phyloP scores from a whole-genome alignment of 805 yeast genomes.

The Barnettozyma siamensis region DNA sequence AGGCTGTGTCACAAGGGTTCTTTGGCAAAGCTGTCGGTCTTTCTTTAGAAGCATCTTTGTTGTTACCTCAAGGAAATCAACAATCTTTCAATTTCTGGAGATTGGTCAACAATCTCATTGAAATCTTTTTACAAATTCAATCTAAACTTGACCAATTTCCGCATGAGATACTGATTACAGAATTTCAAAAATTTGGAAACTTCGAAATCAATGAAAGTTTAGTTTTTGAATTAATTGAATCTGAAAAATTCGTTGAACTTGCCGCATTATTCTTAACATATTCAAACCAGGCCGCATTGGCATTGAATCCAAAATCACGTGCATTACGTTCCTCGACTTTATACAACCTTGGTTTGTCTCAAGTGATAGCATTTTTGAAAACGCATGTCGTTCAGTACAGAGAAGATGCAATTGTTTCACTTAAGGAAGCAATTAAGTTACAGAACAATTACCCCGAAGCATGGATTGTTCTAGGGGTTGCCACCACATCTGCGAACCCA shows the following conservation, averaged over 20 bases:
- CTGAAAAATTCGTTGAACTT: slow-evolving; percentile 28
- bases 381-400: slow-evolving; percentile 30
- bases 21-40: slow-evolving; percentile 56
- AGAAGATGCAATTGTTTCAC: slow-evolving; percentile 46
- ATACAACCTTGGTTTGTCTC: slow-evolving; percentile 70
- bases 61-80: slow-evolving; percentile 33
- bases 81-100: slow-evolving; percentile 62
- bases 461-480: slow-evolving; percentile 83
- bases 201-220: slow-evolving; percentile 28
- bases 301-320: slow-evolving; percentile 35
- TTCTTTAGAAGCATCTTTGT: slow-evolving; percentile 41
- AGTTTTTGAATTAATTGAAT: slow-evolving; percentile 17
- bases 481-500: slow-evolving; percentile 58
- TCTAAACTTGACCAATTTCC: slow-evolving; percentile 49
- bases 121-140: slow-evolving; percentile 49
- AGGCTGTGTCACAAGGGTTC: slow-evolving; percentile 53
- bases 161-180: slow-evolving; percentile 27
- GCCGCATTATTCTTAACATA: slow-evolving; percentile 38
- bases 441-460: slow-evolving; percentile 66
- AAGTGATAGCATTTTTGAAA: slow-evolving; percentile 40
- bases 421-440: slow-evolving; percentile 63
- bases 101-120: slow-evolving; percentile 50
- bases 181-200: slow-evolving; percentile 14
- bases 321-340: slow-evolving; percentile 48
- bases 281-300: slow-evolving; percentile 42